Evolutionary conservation across 768 basidiomycete species (phyloP).

Genomic region (Cystobasidium onofrii): DNA sequence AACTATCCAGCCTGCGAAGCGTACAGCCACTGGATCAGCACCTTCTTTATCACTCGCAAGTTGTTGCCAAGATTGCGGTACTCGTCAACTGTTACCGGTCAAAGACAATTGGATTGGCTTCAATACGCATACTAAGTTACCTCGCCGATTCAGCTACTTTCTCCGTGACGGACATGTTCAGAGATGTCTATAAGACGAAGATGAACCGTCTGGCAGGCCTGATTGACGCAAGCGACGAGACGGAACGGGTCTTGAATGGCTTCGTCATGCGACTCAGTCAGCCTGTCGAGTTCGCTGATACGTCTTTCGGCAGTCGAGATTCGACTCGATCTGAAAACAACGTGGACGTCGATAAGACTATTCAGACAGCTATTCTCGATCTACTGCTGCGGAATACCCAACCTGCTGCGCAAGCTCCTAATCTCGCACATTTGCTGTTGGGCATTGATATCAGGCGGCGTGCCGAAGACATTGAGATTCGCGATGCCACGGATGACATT

Average conservation of each 20-base stretch:
- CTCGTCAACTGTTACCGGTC: slow-evolving; percentile 63
- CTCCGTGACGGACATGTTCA: slow-evolving; percentile 47
- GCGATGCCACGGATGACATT: slow-evolving; percentile 43
- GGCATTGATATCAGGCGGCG: slow-evolving; percentile 28
- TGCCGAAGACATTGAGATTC: slow-evolving; percentile 40
- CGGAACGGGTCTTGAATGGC: slow-evolving; percentile 72
- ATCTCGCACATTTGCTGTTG: slow-evolving; percentile 65
- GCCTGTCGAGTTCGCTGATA: slow-evolving; percentile 60
- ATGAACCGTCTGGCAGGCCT: slow-evolving; percentile 66
- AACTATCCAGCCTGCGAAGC: slow-evolving; percentile 46
- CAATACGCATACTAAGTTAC: slow-evolving; percentile 64
- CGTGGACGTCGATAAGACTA: slow-evolving; percentile 54
- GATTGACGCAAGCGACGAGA: slow-evolving; percentile 70
- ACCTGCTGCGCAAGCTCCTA: slow-evolving; percentile 60
- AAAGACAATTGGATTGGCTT: slow-evolving; percentile 63
- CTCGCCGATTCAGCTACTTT: slow-evolving; percentile 61
- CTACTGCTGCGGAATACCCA: slow-evolving; percentile 70
- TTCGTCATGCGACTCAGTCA: slow-evolving; percentile 61
- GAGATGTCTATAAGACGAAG: slow-evolving; percentile 44
- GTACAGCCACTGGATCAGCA: slow-evolving; percentile 42
- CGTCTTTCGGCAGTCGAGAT: slow-evolving; percentile 4
- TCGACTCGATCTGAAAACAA: slow-evolving; percentile 8
- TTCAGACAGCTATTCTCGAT: slow-evolving; percentile 67
- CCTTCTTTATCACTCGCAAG: slow-evolving; percentile 61
- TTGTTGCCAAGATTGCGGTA: slow-evolving; percentile 71